These are phyloP conservation scores for Jatropha multifida DNA, from an alignment of 441 rosid species.

Conservation along the genomic window DNA sequence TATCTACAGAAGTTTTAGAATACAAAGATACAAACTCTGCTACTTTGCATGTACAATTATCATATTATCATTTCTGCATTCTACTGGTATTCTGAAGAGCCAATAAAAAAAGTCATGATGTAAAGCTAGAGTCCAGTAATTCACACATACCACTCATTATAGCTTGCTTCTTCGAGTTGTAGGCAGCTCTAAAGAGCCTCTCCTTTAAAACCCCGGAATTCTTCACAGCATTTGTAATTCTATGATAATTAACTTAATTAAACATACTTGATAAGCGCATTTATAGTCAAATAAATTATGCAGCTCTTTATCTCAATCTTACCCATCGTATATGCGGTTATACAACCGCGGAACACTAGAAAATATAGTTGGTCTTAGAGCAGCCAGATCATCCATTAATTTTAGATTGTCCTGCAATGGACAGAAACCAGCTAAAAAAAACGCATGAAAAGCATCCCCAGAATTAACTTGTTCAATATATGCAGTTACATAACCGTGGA, in stretches of 20 bases:
- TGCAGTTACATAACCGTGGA: slow-evolving; percentile 88
- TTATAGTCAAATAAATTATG: slow-evolving; percentile 19
- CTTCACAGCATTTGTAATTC: slow-evolving; percentile 80
- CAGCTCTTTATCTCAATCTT: slow-evolving; percentile 24
- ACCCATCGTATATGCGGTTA: slow-evolving; percentile 92
- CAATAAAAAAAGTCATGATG: neutral
- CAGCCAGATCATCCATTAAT: slow-evolving; percentile 90
- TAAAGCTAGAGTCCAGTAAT: slow-evolving; percentile 10
- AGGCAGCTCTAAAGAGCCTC: slow-evolving; percentile 87
- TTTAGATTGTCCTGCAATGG: slow-evolving; percentile 81
- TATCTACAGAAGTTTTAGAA: neutral
- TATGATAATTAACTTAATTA: slow-evolving; percentile 29
- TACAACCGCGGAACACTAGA: slow-evolving; percentile 94
- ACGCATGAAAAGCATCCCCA: neutral
- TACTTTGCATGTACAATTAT: neutral
- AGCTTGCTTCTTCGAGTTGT: slow-evolving; percentile 93
- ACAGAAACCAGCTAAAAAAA: slow-evolving; percentile 7
- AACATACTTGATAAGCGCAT: slow-evolving; percentile 13
- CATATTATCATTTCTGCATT: neutral
- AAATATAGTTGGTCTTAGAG: slow-evolving; percentile 85
- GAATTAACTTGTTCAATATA: slow-evolving; percentile 37
- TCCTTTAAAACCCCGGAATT: slow-evolving; percentile 76
- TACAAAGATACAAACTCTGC: neutral
- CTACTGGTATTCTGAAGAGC: neutral
- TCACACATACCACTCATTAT: slow-evolving; percentile 65